Percentiles rank a stretch among this genome's conserved stretches.
Evolutionary conservation across 495 filamentous ascomycete species (phyloP).

Genomic region (Aspergillus saccharolyticus): DNA sequence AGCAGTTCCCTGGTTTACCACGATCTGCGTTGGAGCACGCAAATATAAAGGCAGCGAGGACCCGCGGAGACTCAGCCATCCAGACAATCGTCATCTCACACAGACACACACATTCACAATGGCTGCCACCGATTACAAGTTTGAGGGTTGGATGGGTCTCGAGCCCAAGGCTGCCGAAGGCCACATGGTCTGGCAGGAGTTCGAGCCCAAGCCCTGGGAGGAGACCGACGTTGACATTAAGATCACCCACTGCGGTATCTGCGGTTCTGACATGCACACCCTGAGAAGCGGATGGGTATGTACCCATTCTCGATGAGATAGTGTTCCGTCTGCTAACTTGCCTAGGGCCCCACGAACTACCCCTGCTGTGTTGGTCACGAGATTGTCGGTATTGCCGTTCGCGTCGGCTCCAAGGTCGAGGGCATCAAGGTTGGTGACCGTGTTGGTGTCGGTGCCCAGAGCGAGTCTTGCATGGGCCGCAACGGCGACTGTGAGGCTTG

Average conservation of each 20-base stretch:
- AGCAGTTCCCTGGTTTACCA: not conserved
- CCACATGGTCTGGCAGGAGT: constrained; percentile 65
- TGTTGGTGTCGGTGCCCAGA: constrained; percentile 76
- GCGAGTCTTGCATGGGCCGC: constrained; percentile 52
- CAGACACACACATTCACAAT: not conserved
- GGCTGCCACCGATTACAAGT: constrained; percentile 43
- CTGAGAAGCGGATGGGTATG: constrained; percentile 60
- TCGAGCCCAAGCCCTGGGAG: constrained; percentile 68
- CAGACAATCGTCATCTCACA: not conserved
- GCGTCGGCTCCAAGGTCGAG: constrained; percentile 60
- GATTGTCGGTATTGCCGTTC: constrained; percentile 69
- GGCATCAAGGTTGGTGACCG: constrained; percentile 71
- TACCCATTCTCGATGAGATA: not conserved
- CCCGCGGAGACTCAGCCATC: constrained; percentile 1
- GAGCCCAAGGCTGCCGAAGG: constrained; percentile 48
- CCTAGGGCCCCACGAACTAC: constrained; percentile 46
- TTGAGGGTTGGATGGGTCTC: constrained; percentile 70
- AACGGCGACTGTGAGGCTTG: constrained; percentile 59
- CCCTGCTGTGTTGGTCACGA: constrained; percentile 72
- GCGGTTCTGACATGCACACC: constrained; percentile 56
- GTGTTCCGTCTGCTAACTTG: not conserved
- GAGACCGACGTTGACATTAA: constrained; percentile 59
- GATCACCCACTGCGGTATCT: constrained; percentile 27
- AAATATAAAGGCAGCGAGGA: constrained; percentile 4
- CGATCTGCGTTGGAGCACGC: not conserved